Evolutionary conservation across 441 rosid genomes (phyloP).

Genomic region (Brassica hybrid): DNA sequence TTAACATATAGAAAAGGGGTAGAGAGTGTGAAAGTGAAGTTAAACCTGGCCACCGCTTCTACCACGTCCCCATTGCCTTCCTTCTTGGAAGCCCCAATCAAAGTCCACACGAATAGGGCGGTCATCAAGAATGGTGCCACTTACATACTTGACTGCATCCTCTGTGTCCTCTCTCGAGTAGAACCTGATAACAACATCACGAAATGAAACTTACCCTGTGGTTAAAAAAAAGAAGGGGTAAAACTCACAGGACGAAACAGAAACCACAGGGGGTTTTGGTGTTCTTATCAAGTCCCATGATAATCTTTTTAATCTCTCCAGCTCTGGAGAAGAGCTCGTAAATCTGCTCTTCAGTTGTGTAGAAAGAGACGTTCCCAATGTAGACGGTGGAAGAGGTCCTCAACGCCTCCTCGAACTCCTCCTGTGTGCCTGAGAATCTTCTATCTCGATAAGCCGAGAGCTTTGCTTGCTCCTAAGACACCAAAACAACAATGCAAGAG

Average conservation of each 20-base stretch:
- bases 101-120: slow-evolving; percentile 98
- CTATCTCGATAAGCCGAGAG: slow-evolving; percentile 90
- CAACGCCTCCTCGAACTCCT: slow-evolving; percentile 83
- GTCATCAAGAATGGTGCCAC: slow-evolving; percentile 97
- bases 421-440: slow-evolving; percentile 82
- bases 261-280: slow-evolving; percentile 96
- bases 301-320: slow-evolving; percentile 93
- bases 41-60: slow-evolving; percentile 92
- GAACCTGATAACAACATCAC: slow-evolving; percentile 52
- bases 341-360: slow-evolving; percentile 96
- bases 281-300: slow-evolving; percentile 98
- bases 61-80: slow-evolving; percentile 99
- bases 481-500: not conserved
- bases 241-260: slow-evolving; percentile 81
- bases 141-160: slow-evolving; percentile 90
- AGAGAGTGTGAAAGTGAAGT: slow-evolving; percentile 3
- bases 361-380: slow-evolving; percentile 92
- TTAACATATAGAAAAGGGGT: not conserved
- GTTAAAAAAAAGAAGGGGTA: too few relatives aligned
- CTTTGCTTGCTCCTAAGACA: slow-evolving; percentile 74
- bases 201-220: too few relatives aligned
- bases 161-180: slow-evolving; percentile 98
- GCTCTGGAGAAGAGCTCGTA: slow-evolving; percentile 95
- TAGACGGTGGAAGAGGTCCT: slow-evolving; percentile 71
- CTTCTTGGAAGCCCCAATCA: slow-evolving; percentile 99